These are phyloP conservation scores for Eucalyptus decipiens DNA, from an alignment of 345 rosid species.

Conservation along the genomic window DNA sequence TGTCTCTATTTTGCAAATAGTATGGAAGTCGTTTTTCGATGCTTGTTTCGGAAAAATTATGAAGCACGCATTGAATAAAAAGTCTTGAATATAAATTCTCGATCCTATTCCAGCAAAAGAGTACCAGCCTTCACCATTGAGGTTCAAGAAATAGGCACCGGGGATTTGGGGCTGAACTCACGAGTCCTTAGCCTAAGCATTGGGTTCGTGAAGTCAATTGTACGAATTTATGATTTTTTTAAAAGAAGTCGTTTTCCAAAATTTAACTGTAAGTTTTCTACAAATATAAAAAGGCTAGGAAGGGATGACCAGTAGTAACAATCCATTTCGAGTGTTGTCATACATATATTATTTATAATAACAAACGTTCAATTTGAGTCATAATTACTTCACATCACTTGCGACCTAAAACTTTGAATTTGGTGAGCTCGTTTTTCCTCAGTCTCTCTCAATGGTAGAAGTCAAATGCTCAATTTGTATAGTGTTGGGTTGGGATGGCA, in stretches of 20 bases:
- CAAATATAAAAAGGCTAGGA: background rate
- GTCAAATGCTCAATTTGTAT: background rate
- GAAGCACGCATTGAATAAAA: background rate
- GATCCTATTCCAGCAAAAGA: rapidly evolving
- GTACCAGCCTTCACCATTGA: background rate
- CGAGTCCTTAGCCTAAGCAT: rapidly evolving
- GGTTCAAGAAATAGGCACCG: background rate
- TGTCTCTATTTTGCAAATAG: background rate
- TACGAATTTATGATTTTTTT: background rate
- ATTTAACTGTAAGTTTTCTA: background rate
- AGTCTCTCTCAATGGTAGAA: background rate
- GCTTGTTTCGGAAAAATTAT: background rate
- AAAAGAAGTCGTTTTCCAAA: background rate
- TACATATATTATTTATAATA: background rate
- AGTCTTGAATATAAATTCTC: background rate
- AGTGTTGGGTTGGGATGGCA: background rate
- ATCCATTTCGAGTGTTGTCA: no score
- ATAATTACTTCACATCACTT: background rate
- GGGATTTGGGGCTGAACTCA: background rate
- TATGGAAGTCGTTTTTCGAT: background rate
- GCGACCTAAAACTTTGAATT: rapidly evolving
- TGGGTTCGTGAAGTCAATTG: background rate
- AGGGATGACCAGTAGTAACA: rapidly evolving
- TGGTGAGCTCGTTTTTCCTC: background rate
- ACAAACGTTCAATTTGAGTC: background rate